Percentiles rank a stretch among this genome's conserved stretches.
phyloP scores from a whole-genome alignment of 169 alveolate species.

The Plasmodium fragile region DNA sequence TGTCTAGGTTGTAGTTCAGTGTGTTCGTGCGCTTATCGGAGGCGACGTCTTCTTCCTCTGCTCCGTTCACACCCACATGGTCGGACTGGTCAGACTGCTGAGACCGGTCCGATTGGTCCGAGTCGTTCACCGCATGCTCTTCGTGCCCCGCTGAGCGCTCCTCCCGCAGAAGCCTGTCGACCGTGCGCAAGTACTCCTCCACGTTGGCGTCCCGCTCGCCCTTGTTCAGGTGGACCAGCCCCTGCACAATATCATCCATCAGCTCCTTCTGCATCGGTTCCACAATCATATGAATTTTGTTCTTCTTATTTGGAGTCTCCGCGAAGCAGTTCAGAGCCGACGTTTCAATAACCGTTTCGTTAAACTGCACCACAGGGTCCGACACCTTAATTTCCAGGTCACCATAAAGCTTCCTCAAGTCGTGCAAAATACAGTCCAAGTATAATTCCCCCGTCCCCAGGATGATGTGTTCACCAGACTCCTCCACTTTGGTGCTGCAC shows the following conservation, averaged over 20 bases:
- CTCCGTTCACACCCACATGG: neutral
- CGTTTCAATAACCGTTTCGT: constrained; percentile 97
- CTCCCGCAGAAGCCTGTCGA: constrained; percentile 11
- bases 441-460: constrained; percentile 99
- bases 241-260: constrained; percentile 91
- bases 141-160: constrained; percentile 79
- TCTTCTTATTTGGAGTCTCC: constrained; percentile 96
- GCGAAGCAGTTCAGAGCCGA: constrained; percentile 96
- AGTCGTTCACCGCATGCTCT: constrained; percentile 86
- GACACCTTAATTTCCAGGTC: constrained; percentile 98
- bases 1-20: constrained; percentile 52
- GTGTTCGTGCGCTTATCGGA: constrained; percentile 70
- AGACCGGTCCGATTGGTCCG: neutral
- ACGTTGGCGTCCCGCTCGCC: constrained; percentile 14
- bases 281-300: constrained; percentile 94
- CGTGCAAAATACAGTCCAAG: constrained; percentile 98
- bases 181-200: constrained; percentile 29
- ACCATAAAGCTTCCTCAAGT: constrained; percentile 96
- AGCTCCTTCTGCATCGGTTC: constrained; percentile 96
- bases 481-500: constrained; percentile 96
- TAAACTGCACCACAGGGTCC: constrained; percentile 96
- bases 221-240: constrained; percentile 80
- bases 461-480: constrained; percentile 98
- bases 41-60: constrained; percentile 11
- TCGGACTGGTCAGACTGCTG: neutral